phyloP scores from a whole-genome alignment of 192 early-diverging fungal genomes.

The Diversispora eburnea region DNA sequence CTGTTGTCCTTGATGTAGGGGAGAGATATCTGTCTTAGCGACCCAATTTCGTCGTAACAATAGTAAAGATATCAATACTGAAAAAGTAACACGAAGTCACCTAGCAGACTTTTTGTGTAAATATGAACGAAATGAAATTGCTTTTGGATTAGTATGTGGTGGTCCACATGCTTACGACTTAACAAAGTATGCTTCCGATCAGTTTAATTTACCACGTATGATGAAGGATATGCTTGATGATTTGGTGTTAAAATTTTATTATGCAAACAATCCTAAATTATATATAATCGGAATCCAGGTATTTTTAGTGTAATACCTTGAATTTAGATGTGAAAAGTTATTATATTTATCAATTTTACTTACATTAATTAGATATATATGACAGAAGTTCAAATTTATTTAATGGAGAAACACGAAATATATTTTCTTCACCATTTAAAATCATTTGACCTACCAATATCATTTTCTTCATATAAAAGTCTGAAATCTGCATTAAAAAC shows the following conservation, averaged over 20 bases:
- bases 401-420: slow-evolving; percentile 25
- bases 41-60: slow-evolving; percentile 5
- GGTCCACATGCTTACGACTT: slow-evolving; percentile 13
- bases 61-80: slow-evolving; percentile 9
- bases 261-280: too few species aligned
- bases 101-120: slow-evolving; percentile 17
- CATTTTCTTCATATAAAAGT: slow-evolving; percentile 14
- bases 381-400: slow-evolving; percentile 18
- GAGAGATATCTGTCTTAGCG: not conserved
- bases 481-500: slow-evolving; percentile 12
- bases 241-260: slow-evolving; percentile 15
- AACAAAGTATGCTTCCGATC: slow-evolving; percentile 26
- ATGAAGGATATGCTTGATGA: slow-evolving; percentile 32
- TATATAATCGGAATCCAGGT: slow-evolving; percentile 19
- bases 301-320: not conserved
- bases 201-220: slow-evolving; percentile 25
- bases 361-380: slow-evolving; percentile 17
- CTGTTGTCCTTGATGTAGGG: not conserved
- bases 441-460: slow-evolving; percentile 19
- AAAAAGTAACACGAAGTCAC: slow-evolving; percentile 1
- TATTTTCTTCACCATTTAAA: slow-evolving; percentile 21
- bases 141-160: slow-evolving; percentile 12
- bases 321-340: not conserved
- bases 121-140: slow-evolving; percentile 23
- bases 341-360: slow-evolving; percentile 15